These are phyloP conservation scores for Gelatoporia subvermispora DNA, from an alignment of 768 basidiomycete genomes.

Conservation along the genomic window DNA sequence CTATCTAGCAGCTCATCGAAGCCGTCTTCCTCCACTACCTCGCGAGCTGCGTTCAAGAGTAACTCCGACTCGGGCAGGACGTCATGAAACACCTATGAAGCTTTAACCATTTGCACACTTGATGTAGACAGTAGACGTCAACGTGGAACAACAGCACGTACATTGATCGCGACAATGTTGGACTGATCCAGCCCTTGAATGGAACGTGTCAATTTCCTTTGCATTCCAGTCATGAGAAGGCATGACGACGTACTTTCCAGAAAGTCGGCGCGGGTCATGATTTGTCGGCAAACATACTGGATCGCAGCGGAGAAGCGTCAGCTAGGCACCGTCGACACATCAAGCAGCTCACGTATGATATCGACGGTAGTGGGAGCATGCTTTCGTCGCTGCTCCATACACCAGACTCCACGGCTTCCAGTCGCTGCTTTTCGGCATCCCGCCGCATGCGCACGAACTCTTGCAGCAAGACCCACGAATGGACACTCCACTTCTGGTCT, in stretches of 20 bases:
- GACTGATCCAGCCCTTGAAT: constrained; percentile 54
- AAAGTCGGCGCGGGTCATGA: constrained; percentile 84
- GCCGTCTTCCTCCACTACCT: constrained; percentile 67
- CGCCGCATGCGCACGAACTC: constrained; percentile 64
- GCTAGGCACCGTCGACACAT: constrained; percentile 3
- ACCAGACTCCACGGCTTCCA: constrained; percentile 33
- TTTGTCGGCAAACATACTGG: constrained; percentile 67
- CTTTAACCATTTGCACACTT: background rate
- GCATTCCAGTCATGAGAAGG: background rate
- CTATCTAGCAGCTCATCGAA: constrained; percentile 75
- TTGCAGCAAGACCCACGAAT: constrained; percentile 75
- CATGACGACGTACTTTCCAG: constrained; percentile 51
- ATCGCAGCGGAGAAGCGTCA: constrained; percentile 6
- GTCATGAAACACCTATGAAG: constrained; percentile 59
- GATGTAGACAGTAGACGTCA: background rate
- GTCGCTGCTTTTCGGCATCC: constrained; percentile 41
- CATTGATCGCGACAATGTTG: constrained; percentile 78
- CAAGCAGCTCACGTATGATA: constrained; percentile 49
- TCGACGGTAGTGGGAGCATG: constrained; percentile 53
- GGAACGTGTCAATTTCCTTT: constrained; percentile 1
- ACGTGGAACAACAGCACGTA: constrained; percentile 26
- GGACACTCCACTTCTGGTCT: constrained; percentile 84
- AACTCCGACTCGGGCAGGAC: constrained; percentile 79
- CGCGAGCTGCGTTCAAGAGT: constrained; percentile 67
- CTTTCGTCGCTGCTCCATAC: constrained; percentile 30